phyloP scores from a whole-genome alignment of 176 grass and related monocot species.

The Raddia guianensis region DNA sequence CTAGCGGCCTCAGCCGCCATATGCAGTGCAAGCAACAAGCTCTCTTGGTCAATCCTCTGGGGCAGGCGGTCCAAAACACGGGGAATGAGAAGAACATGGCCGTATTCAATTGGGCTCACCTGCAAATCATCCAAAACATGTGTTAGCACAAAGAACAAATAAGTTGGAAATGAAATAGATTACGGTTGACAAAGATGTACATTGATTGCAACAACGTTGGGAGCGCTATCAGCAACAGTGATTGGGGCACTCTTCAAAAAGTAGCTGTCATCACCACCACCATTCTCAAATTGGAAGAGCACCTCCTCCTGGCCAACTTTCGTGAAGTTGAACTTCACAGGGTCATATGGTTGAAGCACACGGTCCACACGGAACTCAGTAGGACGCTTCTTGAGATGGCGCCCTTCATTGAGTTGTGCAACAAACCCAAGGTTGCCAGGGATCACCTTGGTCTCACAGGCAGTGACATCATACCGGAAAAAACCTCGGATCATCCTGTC shows the following conservation, averaged over 20 bases:
- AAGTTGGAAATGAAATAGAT: constrained; percentile 28
- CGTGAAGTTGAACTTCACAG: constrained; percentile 91
- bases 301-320: constrained; percentile 85
- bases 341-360: constrained; percentile 81
- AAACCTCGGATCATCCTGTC: constrained; percentile 77
- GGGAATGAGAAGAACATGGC: constrained; percentile 90
- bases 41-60: constrained; percentile 83
- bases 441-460: constrained; percentile 94
- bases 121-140: constrained; percentile 37
- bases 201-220: constrained; percentile 70
- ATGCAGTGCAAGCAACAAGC: constrained; percentile 76
- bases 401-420: constrained; percentile 95
- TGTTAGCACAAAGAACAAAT: constrained; percentile 26
- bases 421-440: constrained; percentile 84
- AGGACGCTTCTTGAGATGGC: constrained; percentile 97
- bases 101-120: constrained; percentile 96
- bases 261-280: constrained; percentile 40
- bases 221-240: constrained; percentile 36
- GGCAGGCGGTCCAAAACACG: constrained; percentile 69
- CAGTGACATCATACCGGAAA: constrained; percentile 95
- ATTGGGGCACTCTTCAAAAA: constrained; percentile 41
- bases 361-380: constrained; percentile 89
- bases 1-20: constrained; percentile 72
- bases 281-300: constrained; percentile 69
- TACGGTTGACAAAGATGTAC: constrained; percentile 40